A percentile compares a stretch with the other conserved stretches of the same genome.
These are phyloP conservation scores for Jatropha multifida DNA, from an alignment of 441 rosid species.

Conservation along the genomic window DNA sequence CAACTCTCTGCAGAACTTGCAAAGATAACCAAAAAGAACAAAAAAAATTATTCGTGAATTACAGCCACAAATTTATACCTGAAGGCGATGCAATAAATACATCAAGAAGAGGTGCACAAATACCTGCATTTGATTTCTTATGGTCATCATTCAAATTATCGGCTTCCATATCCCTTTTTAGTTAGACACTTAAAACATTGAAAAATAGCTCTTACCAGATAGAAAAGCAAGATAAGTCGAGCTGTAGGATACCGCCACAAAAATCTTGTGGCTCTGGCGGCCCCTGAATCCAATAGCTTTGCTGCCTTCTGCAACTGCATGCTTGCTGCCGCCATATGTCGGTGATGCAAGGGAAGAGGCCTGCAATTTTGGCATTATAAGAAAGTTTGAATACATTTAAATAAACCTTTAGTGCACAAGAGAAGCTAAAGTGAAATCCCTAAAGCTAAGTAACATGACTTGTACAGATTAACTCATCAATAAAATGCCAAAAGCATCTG, in stretches of 20 bases:
- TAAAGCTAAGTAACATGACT: background rate
- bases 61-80: constrained; percentile 46
- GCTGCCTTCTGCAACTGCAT: constrained; percentile 93
- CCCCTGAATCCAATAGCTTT: constrained; percentile 85
- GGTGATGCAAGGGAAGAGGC: constrained; percentile 93
- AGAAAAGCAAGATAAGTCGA: constrained; percentile 71
- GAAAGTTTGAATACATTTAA: constrained; percentile 5
- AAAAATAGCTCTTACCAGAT: constrained; percentile 57
- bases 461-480: background rate
- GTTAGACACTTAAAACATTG: constrained; percentile 14
- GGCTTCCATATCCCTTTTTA: constrained; percentile 2
- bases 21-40: background rate
- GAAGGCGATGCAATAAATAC: constrained; percentile 95
- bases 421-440: background rate
- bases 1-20: background rate
- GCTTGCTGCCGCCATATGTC: constrained; percentile 83
- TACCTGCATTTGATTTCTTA: constrained; percentile 54
- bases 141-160: constrained; percentile 16
- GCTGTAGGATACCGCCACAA: constrained; percentile 98
- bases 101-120: constrained; percentile 97
- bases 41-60: background rate
- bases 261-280: constrained; percentile 95
- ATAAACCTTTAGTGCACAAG: background rate
- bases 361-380: constrained; percentile 45
- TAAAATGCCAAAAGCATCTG: constrained; percentile 22